phyloP scores from a whole-genome alignment of 2,329 filamentous ascomycete species.

The Alternaria gansuensis region DNA sequence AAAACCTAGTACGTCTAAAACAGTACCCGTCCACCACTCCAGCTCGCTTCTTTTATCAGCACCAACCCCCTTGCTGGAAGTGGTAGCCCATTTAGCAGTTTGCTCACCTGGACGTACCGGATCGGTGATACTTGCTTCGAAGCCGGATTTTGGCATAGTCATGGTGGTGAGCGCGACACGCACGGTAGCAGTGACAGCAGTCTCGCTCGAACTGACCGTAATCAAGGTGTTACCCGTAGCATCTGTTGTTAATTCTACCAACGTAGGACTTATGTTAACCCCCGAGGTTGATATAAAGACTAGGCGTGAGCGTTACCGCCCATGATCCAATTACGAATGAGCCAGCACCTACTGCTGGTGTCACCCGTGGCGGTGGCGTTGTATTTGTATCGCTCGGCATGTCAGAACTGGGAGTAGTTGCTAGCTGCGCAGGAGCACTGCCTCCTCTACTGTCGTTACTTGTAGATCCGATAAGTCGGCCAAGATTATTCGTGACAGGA shows the following conservation, averaged over 20 bases:
- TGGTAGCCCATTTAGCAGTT: constrained; percentile 12
- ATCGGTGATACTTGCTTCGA: constrained; percentile 34
- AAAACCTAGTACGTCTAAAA: constrained; percentile 19
- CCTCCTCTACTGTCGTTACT: neutral
- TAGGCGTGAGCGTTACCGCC: constrained; percentile 38
- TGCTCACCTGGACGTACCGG: constrained; percentile 13
- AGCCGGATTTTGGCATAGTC: constrained; percentile 32
- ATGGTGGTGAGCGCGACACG: constrained; percentile 31
- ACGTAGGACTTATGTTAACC: constrained; percentile 24
- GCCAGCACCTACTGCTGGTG: constrained; percentile 13
- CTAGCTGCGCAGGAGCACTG: neutral
- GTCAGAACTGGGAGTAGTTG: constrained; percentile 3
- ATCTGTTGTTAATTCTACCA: constrained; percentile 38
- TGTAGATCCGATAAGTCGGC: neutral
- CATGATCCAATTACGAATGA: constrained; percentile 31
- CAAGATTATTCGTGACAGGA: neutral
- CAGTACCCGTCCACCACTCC: constrained; percentile 19
- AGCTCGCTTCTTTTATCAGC: neutral
- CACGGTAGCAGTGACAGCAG: constrained; percentile 39
- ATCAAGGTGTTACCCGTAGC: constrained; percentile 37
- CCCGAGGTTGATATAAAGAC: constrained; percentile 40
- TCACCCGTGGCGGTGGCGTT: neutral
- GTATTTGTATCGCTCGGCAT: constrained; percentile 8
- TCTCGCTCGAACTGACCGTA: constrained; percentile 40
- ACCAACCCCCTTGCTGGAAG: constrained; percentile 16